Evolutionary conservation across 129 eudicot genomes (phyloP).

Genomic region (Gnaphalium uliginosum): DNA sequence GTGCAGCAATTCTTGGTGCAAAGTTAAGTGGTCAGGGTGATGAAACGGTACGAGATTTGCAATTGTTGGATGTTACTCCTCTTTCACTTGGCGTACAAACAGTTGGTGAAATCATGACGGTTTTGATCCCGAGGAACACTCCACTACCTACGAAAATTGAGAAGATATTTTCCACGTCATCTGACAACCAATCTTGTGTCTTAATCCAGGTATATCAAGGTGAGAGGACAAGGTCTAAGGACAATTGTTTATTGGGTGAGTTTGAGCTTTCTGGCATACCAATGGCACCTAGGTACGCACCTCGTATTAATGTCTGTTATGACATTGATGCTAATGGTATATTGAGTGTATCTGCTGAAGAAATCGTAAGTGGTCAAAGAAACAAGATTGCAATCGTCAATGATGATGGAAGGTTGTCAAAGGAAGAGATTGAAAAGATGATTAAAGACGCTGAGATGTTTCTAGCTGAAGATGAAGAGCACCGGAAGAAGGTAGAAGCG

Average conservation of each 20-base stretch:
- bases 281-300: slow-evolving; percentile 13
- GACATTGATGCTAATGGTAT: slow-evolving; percentile 31
- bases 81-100: slow-evolving; percentile 24
- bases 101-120: slow-evolving; percentile 17
- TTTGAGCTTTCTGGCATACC: slow-evolving; percentile 32
- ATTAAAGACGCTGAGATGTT: slow-evolving; percentile 27
- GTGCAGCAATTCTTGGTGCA: slow-evolving; percentile 33
- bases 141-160: slow-evolving; percentile 18
- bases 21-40: slow-evolving; percentile 20
- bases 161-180: slow-evolving; percentile 8
- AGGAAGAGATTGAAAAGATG: slow-evolving; percentile 27
- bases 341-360: slow-evolving; percentile 20
- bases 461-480: slow-evolving; percentile 15
- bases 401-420: slow-evolving; percentile 17
- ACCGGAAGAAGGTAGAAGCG: slow-evolving; percentile 27
- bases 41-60: slow-evolving; percentile 18
- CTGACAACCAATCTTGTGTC: slow-evolving; percentile 25
- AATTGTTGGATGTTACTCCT: slow-evolving; percentile 26
- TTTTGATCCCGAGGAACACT: slow-evolving; percentile 26
- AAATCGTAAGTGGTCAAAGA: slow-evolving; percentile 16
- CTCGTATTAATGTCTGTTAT: slow-evolving; percentile 19
- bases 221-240: slow-evolving; percentile 8
- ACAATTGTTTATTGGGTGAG: slow-evolving; percentile 22
- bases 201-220: slow-evolving; percentile 25
- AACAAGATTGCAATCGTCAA: slow-evolving; percentile 25